Evolutionary conservation across 1,284 basidiomycete genomes (phyloP).

Genomic region (Polyporus tsugae): DNA sequence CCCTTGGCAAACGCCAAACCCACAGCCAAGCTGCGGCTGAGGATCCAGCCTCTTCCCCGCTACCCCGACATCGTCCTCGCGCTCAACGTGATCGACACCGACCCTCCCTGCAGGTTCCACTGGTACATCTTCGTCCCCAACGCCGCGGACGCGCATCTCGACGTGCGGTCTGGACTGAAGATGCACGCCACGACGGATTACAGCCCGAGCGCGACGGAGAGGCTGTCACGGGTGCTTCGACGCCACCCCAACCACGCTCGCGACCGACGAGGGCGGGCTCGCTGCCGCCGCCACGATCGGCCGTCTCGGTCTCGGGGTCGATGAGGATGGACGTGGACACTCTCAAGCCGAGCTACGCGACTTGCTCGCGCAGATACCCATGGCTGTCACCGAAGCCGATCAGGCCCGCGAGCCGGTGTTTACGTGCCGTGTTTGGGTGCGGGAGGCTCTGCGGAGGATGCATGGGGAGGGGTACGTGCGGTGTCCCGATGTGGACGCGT

Average conservation of each 20-base stretch:
- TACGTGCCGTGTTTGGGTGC: constrained; percentile 29
- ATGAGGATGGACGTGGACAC: constrained; percentile 2
- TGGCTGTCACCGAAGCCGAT: constrained; percentile 15
- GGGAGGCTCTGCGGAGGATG: constrained; percentile 26
- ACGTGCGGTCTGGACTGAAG: constrained; percentile 12
- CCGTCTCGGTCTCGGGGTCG: constrained; percentile 10
- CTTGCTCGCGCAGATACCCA: constrained; percentile 20
- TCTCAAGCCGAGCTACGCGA: not conserved
- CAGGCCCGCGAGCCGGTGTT: constrained; percentile 19
- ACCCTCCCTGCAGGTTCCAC: constrained; percentile 25
- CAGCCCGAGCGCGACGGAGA: constrained; percentile 12
- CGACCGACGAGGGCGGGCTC: constrained; percentile 12
- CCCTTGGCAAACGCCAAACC: not conserved
- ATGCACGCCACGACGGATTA: constrained; percentile 25
- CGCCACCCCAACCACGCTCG: constrained; percentile 2
- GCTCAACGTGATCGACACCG: constrained; percentile 28
- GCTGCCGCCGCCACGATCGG: constrained; percentile 23
- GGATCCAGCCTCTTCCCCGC: constrained; percentile 11
- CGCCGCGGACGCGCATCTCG: not conserved
- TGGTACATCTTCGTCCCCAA: constrained; percentile 28
- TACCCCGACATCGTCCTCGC: constrained; percentile 25
- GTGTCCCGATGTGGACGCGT: constrained; percentile 24
- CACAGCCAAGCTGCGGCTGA: not conserved
- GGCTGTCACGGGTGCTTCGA: constrained; percentile 3
- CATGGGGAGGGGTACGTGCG: constrained; percentile 17